Evolutionary conservation across 2,329 filamentous ascomycete species (phyloP), one percentile per base, ranked within the genome.

Genomic region (Sclerotinia nivalis): DNA sequence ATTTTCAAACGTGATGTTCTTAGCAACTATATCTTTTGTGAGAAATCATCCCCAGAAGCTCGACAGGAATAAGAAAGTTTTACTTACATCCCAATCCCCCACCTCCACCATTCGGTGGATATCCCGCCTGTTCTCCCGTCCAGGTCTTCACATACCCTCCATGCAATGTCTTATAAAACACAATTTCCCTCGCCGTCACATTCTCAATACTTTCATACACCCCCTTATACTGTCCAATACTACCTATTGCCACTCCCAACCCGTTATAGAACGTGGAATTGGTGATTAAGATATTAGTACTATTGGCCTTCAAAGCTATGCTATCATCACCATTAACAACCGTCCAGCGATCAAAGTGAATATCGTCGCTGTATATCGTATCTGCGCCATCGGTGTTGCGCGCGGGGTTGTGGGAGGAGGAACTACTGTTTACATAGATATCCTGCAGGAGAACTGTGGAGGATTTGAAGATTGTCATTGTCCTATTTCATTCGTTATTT

Each of bases 51-150:
- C 60, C 5, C 18, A n/a, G 12, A n/a, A 34, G 15, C 22, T 6
- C 45, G 43, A 28, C 0, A 18, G 4, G 37, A 20, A 13, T 22
- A 2, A 13, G 31, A 34, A 25, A 25, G 7, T 13, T 43, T 43
- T 43, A 67, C 65, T 59, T 25, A 67, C 65, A 81, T 10, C 86
- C 86, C 0, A 84, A 74, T 2, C 86, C 87, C 18, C 85, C 86
- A 15, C 86, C 86, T 2, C 86, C 87, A 34, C 87, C 86, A 73
- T 89, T 88, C 1, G 86, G 86, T 2, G 85, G 85, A 68, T 82
- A 84, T 25, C 84, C 83, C 43, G 80, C 80, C 55, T 81, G 80
- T 10, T 83, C 78, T 25, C 84, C 85, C 0, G 85, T 85, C 87
- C 87, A 89, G 0, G 86, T 88, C 78, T 89, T 88, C 70, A 88